Base-by-base conservation (phyloP, 148 eudicot species). In the Vaccinium myrtillus region DNA sequence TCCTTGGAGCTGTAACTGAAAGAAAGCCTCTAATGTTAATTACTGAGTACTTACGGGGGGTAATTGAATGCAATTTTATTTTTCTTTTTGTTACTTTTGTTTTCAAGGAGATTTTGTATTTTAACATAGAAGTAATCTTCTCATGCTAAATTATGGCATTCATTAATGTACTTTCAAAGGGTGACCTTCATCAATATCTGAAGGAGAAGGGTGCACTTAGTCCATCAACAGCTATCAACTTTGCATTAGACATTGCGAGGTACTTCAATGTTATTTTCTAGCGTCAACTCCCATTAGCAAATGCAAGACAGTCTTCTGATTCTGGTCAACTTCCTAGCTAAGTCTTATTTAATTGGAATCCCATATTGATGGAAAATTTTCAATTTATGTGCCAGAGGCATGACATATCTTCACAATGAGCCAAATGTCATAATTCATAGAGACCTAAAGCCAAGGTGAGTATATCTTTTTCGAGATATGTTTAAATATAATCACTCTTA, bases 191-290 rank as follows among this genome's bases (percentile, higher is more conserved):
- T 91, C 98, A 95, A 83, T 85, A 92, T 82, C 93, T 97, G 1
- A 95, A 97, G 91, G 98, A 91, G 77, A 95, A 97, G 81, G 98
- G 98, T 30, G 95, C 96, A 74, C 95, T 97, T 54, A 93, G 85
- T 88, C 94, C 99, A 78, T 87, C 90, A 54, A 94, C 95, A 83
- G 98, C 98, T 39, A 88, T 97, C 78, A 92, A 91, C 85, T 94
- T 95, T 89, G 99, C 99, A 71, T 82, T 95, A 88, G 99, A 97
- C 87, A 97, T 97, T 86, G 99, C 98, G 84, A 95, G 99, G 99
- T 97, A 86, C 65, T 76, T 81, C 46, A 50, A 86, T 82, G 19
- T 30, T 69, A 2, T 13, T 53, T 25, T 65, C 74, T 75, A 1
- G 43, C 27, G 3, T 75, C 80, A 76, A 48, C 81, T 75, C 15